Base-by-base conservation (phyloP, 2,329 filamentous ascomycete genomes). In the Stachybotrys elegans region DNA sequence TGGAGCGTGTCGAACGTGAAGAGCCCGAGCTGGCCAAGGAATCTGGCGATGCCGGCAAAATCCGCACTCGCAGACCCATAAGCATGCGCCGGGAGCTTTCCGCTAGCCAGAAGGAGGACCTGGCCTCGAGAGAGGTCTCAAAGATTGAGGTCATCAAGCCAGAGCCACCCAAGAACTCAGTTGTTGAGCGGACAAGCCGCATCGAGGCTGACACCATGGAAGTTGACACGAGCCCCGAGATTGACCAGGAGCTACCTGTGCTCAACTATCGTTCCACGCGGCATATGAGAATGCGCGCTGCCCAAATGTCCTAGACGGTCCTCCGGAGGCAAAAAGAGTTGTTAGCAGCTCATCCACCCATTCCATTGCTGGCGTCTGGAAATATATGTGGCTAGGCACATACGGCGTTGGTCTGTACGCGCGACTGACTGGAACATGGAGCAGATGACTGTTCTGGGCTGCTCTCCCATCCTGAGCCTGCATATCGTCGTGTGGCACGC, bases 1-100 rank as follows among this genome's bases (percentile, higher is more conserved):
- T 80, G 49, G 72, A 76, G 42, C 75, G 78, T 20, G 60, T 81
- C 17, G 58, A 70, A 44, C 69, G 70, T 13, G 77, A 84, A 48
- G 73, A 78, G 45, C 68, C 73, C 1, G 69, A 71, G 32, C 50
- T 66, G 16, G 62, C 67, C 32, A 63, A 63, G 40, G 67, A 69
- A 44, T 53, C 56, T 4, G 54, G 52, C 13, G 70, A 72, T 22
- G 55, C 67, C 31, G 55, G 56, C 25, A 73, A 71, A 57, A 58
- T 67, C 14, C 67, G 77, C 36, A 76, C 70, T 32, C 74, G 72
- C 47, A 70, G 77, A 14, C 71, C 74, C 25, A 72, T 73, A 44
- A 76, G 69, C 49, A 74, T 80, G 67, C 69, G 77, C 37, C 69
- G 70, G 48, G 74, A 73, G 36, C 54, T 65, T 47, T 51, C 61